A percentile compares a stretch with the other conserved stretches of the same genome.
Conservation (phyloP, 345 rosid species). For the Gossypium mustelinum region DNA sequence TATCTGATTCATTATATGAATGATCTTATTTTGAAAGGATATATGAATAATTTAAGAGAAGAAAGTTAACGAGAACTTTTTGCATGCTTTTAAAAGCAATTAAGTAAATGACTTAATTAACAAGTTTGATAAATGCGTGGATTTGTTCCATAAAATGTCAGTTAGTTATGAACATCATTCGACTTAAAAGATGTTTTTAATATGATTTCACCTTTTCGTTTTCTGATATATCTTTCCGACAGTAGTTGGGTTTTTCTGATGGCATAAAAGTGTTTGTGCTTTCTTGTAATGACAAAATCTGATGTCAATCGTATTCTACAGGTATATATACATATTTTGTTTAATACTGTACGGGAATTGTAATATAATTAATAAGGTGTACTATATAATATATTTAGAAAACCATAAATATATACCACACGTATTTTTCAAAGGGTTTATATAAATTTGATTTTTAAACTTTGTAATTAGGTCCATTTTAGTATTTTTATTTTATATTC, state of each 20-base stretch:
- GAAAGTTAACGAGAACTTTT: background rate
- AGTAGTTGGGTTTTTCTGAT: background rate
- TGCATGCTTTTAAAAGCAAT: background rate
- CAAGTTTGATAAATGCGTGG: constrained; percentile 4
- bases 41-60: background rate
- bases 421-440: too few relatives aligned
- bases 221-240: background rate
- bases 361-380: background rate
- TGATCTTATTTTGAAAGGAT: background rate
- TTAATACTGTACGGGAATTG: too few relatives aligned
- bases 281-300: background rate
- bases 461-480: too few relatives aligned
- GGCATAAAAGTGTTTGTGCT: background rate
- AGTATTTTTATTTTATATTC: too few relatives aligned
- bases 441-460: too few relatives aligned
- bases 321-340: background rate
- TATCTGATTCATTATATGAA: background rate
- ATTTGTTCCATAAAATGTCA: background rate
- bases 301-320: background rate
- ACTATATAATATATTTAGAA: too few relatives aligned
- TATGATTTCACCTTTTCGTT: background rate
- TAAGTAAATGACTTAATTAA: background rate
- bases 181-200: background rate
- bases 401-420: too few relatives aligned
- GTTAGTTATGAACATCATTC: background rate